Evolutionary conservation across 2,329 filamentous ascomycete genomes (phyloP).

Genomic region (Lojkania enalia): DNA sequence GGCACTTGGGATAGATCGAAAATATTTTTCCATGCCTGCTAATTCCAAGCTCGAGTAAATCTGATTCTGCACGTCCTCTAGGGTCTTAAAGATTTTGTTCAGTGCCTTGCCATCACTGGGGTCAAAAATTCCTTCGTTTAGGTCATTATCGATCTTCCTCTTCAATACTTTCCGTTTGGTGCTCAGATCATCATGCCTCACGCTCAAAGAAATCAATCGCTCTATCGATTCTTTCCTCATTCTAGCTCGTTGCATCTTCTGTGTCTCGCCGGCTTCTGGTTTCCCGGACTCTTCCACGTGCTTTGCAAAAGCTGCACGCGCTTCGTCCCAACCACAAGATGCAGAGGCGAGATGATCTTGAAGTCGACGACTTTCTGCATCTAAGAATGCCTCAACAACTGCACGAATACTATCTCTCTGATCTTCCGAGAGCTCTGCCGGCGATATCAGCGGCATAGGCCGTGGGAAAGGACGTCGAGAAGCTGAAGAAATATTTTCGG

Average conservation of each 20-base stretch:
- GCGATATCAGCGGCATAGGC: constrained; percentile 13
- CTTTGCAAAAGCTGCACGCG: constrained; percentile 27
- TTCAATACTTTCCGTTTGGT: constrained; percentile 26
- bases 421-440: constrained; percentile 35
- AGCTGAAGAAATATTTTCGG: too few relatives aligned
- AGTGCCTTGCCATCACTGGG: constrained; percentile 29
- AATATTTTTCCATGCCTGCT: constrained; percentile 30
- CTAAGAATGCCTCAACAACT: constrained; percentile 28
- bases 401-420: constrained; percentile 23
- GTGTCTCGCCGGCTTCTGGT: constrained; percentile 23
- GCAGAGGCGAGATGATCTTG: constrained; percentile 30
- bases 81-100: constrained; percentile 26
- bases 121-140: constrained; percentile 33
- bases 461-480: neutral
- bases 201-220: constrained; percentile 26
- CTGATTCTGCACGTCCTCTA: constrained; percentile 34
- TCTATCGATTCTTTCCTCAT: constrained; percentile 37
- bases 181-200: constrained; percentile 21
- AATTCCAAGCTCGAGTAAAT: constrained; percentile 31
- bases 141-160: constrained; percentile 34
- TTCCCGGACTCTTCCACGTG: constrained; percentile 30
- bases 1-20: neutral
- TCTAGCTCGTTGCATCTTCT: constrained; percentile 28
- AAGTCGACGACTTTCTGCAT: constrained; percentile 27
- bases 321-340: constrained; percentile 29